Evolutionary conservation across 139 green algal species (phyloP).

Genomic region (Closterium sp.): DNA sequence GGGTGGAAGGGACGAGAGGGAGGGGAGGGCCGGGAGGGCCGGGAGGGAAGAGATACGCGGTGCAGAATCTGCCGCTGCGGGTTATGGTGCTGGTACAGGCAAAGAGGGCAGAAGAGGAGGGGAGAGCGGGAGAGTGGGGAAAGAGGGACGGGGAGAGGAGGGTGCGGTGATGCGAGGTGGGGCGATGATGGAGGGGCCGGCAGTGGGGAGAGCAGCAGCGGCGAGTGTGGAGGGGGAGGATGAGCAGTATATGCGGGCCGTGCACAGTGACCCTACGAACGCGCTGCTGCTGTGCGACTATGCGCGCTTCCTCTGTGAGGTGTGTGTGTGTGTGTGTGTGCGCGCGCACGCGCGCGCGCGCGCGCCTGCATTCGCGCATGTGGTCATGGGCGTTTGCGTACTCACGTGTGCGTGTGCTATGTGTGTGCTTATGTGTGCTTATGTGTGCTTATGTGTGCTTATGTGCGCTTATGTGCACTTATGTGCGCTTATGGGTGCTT

Average conservation of each 20-base stretch:
- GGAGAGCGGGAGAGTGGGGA: background rate
- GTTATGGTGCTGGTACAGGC: background rate
- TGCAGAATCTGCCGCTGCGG: background rate
- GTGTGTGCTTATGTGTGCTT: too few species aligned
- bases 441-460: too few species aligned
- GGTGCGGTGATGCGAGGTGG: background rate
- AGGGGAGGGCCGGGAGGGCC: background rate
- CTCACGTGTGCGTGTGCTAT: too few species aligned
- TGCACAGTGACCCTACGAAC: background rate
- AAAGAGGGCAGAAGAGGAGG: background rate
- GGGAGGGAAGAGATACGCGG: background rate
- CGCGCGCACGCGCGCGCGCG: too few species aligned
- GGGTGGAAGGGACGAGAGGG: background rate
- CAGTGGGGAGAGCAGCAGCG: background rate
- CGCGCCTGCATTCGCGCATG: too few species aligned
- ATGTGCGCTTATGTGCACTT: too few species aligned
- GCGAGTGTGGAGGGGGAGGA: background rate
- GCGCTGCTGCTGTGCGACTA: background rate
- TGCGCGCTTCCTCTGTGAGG: background rate
- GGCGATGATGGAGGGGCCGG: background rate
- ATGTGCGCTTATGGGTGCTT: too few species aligned
- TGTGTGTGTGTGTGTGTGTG: background rate
- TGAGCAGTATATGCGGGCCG: background rate
- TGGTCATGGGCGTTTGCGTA: too few species aligned
- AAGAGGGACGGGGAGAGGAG: background rate